phyloP scores from a whole-genome alignment of 176 grass and related monocot species.

The Aegilops tauschii region DNA sequence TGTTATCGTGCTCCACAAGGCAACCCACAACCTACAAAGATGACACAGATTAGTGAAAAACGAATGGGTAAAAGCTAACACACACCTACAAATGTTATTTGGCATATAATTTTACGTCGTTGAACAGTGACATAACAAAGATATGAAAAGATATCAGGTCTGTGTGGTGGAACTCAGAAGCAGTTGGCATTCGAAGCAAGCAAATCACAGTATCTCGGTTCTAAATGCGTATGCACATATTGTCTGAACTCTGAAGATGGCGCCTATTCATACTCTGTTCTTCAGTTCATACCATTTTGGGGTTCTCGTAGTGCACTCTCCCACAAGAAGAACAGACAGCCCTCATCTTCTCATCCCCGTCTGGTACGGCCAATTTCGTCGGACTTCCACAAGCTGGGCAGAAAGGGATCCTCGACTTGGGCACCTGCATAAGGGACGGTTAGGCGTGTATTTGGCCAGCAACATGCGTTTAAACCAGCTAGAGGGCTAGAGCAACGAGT shows the following conservation, averaged over 20 bases:
- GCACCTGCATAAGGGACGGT: conserved; percentile 34
- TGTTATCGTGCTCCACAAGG: conserved; percentile 91
- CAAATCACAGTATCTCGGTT: neutral
- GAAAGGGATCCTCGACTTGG: conserved; percentile 67
- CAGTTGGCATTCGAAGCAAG: neutral
- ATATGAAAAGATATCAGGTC: neutral
- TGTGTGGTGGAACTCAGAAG: neutral
- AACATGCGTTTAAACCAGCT: neutral
- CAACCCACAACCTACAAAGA: conserved; percentile 91
- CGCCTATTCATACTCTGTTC: neutral
- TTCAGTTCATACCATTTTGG: conserved; percentile 76
- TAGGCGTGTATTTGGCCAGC: neutral
- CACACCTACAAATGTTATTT: neutral
- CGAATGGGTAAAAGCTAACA: neutral
- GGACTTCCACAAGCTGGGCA: conserved; percentile 81
- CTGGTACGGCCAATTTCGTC: conserved; percentile 72
- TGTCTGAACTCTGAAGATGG: neutral
- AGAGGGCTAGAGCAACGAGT: neutral
- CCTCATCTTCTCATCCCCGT: conserved; percentile 93
- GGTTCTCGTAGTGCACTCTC: conserved; percentile 94
- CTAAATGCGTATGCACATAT: neutral
- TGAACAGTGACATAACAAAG: neutral
- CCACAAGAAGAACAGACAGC: conserved; percentile 83
- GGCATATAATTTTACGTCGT: neutral
- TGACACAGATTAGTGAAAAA: conserved; percentile 14